Percentiles rank a stretch among this genome's conserved stretches.
Evolutionary conservation across 148 eudicot genomes (phyloP).

Genomic region (Vaccinium myrtillus): DNA sequence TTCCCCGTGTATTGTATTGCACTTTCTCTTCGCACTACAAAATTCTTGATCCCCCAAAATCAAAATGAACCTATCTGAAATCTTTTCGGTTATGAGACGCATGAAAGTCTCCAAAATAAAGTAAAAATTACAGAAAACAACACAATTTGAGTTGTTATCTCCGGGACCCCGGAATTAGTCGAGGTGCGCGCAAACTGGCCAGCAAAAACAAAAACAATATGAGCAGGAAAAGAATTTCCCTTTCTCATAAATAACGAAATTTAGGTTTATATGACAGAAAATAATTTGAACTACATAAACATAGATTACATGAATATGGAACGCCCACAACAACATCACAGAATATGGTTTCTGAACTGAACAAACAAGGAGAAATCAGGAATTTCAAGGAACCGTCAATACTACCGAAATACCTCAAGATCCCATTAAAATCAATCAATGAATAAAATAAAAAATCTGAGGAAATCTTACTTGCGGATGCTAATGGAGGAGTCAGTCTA

Average conservation of each 20-base stretch:
- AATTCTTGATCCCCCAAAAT: no score
- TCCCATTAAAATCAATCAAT: slow-evolving; percentile 15
- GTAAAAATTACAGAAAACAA: no score
- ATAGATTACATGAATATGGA: slow-evolving; percentile 9
- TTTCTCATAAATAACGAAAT: not conserved
- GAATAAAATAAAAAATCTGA: slow-evolving; percentile 16
- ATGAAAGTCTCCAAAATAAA: no score
- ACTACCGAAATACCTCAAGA: slow-evolving; percentile 9
- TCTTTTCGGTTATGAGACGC: no score
- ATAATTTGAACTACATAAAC: not conserved
- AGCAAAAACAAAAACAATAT: no score
- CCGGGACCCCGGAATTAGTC: no score
- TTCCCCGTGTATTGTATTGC: no score
- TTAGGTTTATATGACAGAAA: not conserved
- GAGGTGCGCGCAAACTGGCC: no score
- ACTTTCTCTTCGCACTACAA: no score
- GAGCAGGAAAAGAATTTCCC: not conserved
- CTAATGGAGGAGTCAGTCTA: slow-evolving; percentile 43
- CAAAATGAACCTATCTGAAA: no score
- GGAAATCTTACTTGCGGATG: slow-evolving; percentile 18
- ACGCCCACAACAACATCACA: not conserved
- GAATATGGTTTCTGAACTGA: not conserved
- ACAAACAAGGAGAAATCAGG: slow-evolving; percentile 11
- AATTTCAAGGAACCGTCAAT: not conserved
- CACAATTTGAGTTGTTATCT: no score